Evolutionary conservation across 164 flowering plant species (phyloP).

Genomic region (Taxillus chinensis): DNA sequence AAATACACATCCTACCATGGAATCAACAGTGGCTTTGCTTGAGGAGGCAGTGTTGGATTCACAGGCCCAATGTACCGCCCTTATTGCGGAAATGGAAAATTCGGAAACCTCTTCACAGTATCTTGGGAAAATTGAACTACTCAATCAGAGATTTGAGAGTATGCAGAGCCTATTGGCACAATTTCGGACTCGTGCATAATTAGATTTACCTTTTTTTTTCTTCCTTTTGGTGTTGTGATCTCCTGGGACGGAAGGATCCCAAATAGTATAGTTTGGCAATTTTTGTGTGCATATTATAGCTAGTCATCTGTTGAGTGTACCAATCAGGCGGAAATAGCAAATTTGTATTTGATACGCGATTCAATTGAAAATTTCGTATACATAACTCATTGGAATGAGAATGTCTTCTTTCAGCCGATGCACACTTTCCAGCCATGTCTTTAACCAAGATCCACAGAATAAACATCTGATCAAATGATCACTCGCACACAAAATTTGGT

Average conservation of each 20-base stretch:
- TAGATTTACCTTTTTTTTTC: conserved; percentile 10
- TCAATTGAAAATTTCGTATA: too few relatives aligned
- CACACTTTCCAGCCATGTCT: too few relatives aligned
- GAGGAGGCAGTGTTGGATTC: conserved; percentile 64
- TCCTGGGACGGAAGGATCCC: conserved; percentile 15
- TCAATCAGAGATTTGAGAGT: conserved; percentile 49
- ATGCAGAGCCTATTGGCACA: conserved; percentile 49
- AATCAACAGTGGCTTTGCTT: conserved; percentile 52
- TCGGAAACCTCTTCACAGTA: conserved; percentile 30
- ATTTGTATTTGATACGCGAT: too few relatives aligned
- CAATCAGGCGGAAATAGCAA: conserved; percentile 11
- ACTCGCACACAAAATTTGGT: too few relatives aligned
- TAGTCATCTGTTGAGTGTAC: conserved; percentile 15
- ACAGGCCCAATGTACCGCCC: conserved; percentile 49
- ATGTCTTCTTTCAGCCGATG: too few relatives aligned
- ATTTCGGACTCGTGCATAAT: conserved; percentile 33
- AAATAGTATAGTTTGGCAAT: conserved; percentile 9
- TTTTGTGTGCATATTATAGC: conserved; percentile 4
- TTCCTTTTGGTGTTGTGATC: conserved; percentile 2
- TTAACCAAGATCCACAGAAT: too few relatives aligned
- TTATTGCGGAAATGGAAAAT: conserved; percentile 25
- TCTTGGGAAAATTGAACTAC: conserved; percentile 35
- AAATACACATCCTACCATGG: conserved; percentile 22
- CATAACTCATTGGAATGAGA: too few relatives aligned
- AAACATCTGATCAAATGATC: too few relatives aligned